Base-by-base conservation (phyloP, 805 yeast species). In the Schwanniomyces pseudopolymorphus region DNA sequence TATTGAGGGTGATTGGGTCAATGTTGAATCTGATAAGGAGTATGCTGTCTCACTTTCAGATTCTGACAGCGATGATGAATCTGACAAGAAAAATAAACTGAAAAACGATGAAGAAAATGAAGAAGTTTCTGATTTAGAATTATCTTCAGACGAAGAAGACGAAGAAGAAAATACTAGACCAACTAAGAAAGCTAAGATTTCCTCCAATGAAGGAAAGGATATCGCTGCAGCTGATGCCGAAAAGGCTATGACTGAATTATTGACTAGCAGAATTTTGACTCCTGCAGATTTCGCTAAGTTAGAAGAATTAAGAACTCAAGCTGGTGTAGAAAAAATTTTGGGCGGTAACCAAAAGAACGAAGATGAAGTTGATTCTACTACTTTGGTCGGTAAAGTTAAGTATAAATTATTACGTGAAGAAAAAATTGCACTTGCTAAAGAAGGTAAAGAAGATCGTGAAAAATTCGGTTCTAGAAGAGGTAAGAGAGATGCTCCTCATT, bases 221-320 rank as follows among this genome's bases (percentile, higher is more conserved):
- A 22, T 33, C 3, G 48, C 54, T 19, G 47, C 45, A 24, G 50
- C 43, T 5, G 58, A 49, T 33, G 53, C 61, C 9, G 64, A 66
- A 39, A 51, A 57, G 45, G 65, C 66, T 17, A 67, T 67, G 72
- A 70, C 75, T 46, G 82, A 82, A 47, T 54, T 89, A 53, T 86
- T 84, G 33, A 77, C 87, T n/a, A 78, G 82, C 41, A 82, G 87
- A 56, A 86, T 94, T 50, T 77, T 94, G 56, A 94, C 99, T 0
- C 99, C 99, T 19, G 97, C 98, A 0, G 99, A 94, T 73, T 94
- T 91, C 63, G 96, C 96, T 51, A 92, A 92, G 69, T 77, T 94
- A 58, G 92, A 92, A 59, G 97, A 94, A 67, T 78, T 94, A 57
- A 81, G 83, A 60, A 75, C 81, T 14, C 84, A 87, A 66, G 96